Base-by-base conservation (phyloP, 805 yeast species). In the Barnettozyma populi region DNA sequence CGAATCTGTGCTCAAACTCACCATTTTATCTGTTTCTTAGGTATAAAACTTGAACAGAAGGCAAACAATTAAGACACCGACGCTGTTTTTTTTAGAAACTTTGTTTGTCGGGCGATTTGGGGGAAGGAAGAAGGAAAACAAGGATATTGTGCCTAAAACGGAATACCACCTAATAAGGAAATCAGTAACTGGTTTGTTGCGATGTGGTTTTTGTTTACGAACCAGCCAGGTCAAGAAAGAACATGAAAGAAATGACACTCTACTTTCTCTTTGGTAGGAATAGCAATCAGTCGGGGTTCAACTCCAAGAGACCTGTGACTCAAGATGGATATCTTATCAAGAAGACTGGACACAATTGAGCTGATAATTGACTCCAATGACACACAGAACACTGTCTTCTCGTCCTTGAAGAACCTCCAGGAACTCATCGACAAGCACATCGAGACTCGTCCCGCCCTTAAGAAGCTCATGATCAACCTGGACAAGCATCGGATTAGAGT, bases 21-120 rank as follows among this genome's bases (percentile, higher is more conserved):
- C 48, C 51, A 48, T 44, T 41, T 44, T 46, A 13, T 13, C 16
- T 38, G 8, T 23, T 23, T 27, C 16, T 41, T n/a, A 25, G 11
- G 32, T 21, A 14, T 23, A 35, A n/a, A 14, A 13, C 32, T 14
- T 39, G 29, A 18, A 18, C 19, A 35, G 18, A 35, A 14, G 37
- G 37, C 19, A 16, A 35, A 35, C 37, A 19, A 35, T 16, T 10
- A 18, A 16, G 21, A 35, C 11, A 16, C 21, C 10, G 18, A 11
- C 32, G 37, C 37, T 41, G 44, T 5, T 27, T 29, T 43, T 36
- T 35, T 35, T 35, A 21, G 5, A 13, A 42, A 24, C 25, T 8
- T 29, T n/a, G n/a, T 29, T 29, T 29, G 32, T 29, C 27, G 16
- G 40, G 25, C 23, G 10, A 14, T 21, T 21, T 29, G 40, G 11